phyloP scores from a whole-genome alignment of 192 early-diverging fungal genomes.

The Podila epicladia region DNA sequence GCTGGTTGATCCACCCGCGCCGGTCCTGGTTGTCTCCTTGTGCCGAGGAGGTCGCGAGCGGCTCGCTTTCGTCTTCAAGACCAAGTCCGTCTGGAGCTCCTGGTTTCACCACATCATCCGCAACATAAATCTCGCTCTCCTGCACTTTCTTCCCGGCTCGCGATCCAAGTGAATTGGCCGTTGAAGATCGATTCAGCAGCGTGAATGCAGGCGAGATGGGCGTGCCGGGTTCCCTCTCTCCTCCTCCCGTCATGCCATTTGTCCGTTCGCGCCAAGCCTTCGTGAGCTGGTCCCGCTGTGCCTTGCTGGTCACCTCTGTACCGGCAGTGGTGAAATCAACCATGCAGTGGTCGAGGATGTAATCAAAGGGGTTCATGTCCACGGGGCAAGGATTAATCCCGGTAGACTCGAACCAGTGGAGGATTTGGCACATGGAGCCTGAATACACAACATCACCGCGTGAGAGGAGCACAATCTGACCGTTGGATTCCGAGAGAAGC shows the following conservation, averaged over 20 bases:
- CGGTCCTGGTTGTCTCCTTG: not conserved
- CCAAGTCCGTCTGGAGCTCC: no score
- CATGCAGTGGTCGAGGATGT: conserved; percentile 9
- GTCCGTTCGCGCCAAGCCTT: not conserved
- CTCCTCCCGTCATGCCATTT: not conserved
- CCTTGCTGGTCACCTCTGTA: not conserved
- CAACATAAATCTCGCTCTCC: no score
- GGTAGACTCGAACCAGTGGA: conserved; percentile 16
- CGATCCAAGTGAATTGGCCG: not conserved
- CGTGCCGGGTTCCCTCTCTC: not conserved
- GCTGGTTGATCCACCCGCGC: conserved; percentile 4
- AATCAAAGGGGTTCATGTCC: conserved; percentile 17
- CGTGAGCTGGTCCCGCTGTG: not conserved
- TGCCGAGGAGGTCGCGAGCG: not conserved
- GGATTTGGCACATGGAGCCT: not conserved
- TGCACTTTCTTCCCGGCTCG: no score
- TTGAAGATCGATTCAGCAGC: not conserved
- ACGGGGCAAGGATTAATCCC: conserved; percentile 6
- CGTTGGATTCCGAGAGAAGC: conserved; percentile 1
- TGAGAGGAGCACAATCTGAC: conserved; percentile 4
- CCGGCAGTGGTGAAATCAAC: not conserved
- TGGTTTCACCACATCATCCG: no score
- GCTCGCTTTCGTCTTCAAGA: no score
- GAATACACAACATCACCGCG: conserved; percentile 7
- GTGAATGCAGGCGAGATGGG: not conserved